Evolutionary conservation across 768 basidiomycete genomes (phyloP).

Genomic region (Leccinum broughii): DNA sequence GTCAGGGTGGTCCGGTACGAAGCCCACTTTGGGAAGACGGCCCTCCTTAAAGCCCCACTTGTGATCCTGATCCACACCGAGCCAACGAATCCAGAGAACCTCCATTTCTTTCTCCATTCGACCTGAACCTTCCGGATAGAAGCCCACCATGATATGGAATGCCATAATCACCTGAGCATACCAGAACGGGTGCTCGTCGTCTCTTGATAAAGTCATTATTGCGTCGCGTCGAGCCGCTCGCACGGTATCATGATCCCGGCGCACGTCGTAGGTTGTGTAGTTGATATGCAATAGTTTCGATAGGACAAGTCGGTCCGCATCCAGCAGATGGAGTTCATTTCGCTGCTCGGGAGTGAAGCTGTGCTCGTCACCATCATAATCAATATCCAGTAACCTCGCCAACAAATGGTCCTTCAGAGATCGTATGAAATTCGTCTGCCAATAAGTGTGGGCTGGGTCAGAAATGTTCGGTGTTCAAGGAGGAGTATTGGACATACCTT

Average conservation of each 20-base stretch:
- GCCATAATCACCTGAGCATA: neutral
- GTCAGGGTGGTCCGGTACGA: too few relatives aligned
- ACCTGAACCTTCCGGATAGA: neutral
- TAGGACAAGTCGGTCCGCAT: neutral
- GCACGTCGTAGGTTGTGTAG: neutral
- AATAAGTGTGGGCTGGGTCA: too few relatives aligned
- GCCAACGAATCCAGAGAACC: neutral
- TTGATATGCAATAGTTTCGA: neutral
- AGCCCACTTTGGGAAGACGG: too few relatives aligned
- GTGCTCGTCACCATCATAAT: slow-evolving; percentile 4
- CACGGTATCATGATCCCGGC: neutral
- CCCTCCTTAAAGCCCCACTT: too few relatives aligned
- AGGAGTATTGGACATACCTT: too few relatives aligned
- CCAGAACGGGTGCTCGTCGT: neutral
- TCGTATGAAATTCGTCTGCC: neutral
- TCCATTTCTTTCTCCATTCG: neutral
- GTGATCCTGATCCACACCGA: too few relatives aligned
- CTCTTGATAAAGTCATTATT: neutral
- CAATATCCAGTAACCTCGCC: neutral
- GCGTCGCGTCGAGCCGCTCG: neutral
- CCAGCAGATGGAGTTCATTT: neutral
- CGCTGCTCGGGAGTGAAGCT: neutral
- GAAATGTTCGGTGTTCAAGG: too few relatives aligned
- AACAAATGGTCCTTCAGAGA: neutral
- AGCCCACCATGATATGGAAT: neutral